Evolutionary conservation across 495 filamentous ascomycete species (phyloP), one percentile per base, ranked within the genome.

Genomic region (Viridothelium virens): DNA sequence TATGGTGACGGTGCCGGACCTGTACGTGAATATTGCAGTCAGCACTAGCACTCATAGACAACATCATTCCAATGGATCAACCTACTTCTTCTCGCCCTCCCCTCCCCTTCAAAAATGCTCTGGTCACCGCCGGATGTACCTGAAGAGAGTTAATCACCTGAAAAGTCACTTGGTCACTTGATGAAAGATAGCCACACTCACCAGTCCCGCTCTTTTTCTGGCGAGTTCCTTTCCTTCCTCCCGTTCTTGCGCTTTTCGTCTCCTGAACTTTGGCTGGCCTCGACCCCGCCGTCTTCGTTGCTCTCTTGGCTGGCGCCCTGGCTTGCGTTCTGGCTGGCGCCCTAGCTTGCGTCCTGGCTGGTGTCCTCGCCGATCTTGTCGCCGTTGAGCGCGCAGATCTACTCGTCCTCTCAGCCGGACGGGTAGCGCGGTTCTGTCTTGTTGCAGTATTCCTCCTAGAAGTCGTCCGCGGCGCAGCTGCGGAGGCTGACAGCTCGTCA

Each of bases 1-100:
- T 59, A 11, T 59, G 53, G 53, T 31, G 53, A 59, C 7, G 53
- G 53, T 14, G 53, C 53, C 7, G n/a, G n/a, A 59, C 53, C 53
- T 59, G 36, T 3, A 59, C 7, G 25, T 9, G 5, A 59, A 7
- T 34, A 6, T 7, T 36, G 6, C 31, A 7, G 2, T 59, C 14
- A 59, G 53, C 31, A 53, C n/a, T 53, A 25, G 5, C n/a, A 1
- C 6, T 14, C 6, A 1, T 7, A 44, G 41, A 44, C 7, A 44
- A 1, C 6, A 44, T 14, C n/a, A 53, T 25, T 53, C n/a, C 5
- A 1, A n/a, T 9, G 48, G n/a, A 59, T 2, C 14, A 11, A 34
- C 53, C 36, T 59, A 59, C 53, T 59, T 59, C 53, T 59, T 59
- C 53, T 59, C 11, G 3, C 6, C 3, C 31, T 18, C 7, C 4